Percentiles rank a stretch among this genome's conserved stretches.
These are phyloP conservation scores for Rhynchosporium secalis DNA, from an alignment of 2,329 filamentous ascomycete species.

Conservation along the genomic window DNA sequence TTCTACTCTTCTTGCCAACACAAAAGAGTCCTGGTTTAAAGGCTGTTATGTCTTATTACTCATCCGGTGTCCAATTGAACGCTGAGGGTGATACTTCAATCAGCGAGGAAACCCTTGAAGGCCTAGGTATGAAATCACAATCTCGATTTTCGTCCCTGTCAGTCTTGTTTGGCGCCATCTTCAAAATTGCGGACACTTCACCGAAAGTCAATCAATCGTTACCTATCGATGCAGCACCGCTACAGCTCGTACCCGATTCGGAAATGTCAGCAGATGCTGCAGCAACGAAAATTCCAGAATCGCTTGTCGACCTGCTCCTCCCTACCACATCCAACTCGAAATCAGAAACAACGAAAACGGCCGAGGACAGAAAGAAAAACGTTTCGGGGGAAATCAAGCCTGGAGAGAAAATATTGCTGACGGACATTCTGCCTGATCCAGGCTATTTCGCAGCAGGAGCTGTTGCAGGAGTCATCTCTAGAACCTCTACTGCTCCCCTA, in stretches of 20 bases:
- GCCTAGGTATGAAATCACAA: conserved; percentile 82
- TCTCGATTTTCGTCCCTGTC: conserved; percentile 64
- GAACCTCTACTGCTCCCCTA: conserved; percentile 92
- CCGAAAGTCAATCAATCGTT: conserved; percentile 25
- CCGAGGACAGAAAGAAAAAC: conserved; percentile 14
- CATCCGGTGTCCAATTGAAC: conserved; percentile 83
- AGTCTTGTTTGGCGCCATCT: conserved; percentile 73
- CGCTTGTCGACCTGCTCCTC: conserved; percentile 21
- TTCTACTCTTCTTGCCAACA: conserved; percentile 83
- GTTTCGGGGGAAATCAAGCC: conserved; percentile 24
- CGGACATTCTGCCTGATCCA: conserved; percentile 64
- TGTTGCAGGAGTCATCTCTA: conserved; percentile 88
- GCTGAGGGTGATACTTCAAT: conserved; percentile 92
- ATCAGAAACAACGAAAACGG: conserved; percentile 4
- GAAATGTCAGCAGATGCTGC: conserved; percentile 16
- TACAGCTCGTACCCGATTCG: conserved; percentile 8
- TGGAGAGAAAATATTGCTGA: conserved; percentile 36
- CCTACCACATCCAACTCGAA: conserved; percentile 9
- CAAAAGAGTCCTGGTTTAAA: conserved; percentile 67
- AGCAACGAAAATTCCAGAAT: conserved; percentile 15
- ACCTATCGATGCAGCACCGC: background rate
- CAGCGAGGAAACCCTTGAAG: conserved; percentile 86
- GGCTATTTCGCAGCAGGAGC: conserved; percentile 98
- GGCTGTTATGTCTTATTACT: conserved; percentile 87
- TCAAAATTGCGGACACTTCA: conserved; percentile 58